Conservation (phyloP, 139 green algal species). For the Coelastrella sp. region DNA sequence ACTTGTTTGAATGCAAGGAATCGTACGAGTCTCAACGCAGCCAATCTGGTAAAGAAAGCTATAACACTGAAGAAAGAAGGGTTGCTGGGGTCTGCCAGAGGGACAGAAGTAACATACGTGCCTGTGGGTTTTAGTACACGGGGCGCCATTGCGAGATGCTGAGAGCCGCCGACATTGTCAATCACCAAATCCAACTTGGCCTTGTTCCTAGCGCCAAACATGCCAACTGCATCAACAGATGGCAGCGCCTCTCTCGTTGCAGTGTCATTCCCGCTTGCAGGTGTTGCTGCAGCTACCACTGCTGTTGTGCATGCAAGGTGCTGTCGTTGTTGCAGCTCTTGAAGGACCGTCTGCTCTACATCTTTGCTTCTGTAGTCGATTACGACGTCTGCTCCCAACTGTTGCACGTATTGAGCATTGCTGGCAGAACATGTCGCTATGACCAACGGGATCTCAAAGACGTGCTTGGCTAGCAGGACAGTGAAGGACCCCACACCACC, state of each 20-base stretch:
- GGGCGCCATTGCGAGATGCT: constrained; percentile 1
- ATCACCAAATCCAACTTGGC: constrained; percentile 14
- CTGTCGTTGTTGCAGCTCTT: constrained; percentile 2
- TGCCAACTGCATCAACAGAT: too few relatives aligned
- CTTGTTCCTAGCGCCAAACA: neutral
- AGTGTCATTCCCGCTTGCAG: too few relatives aligned
- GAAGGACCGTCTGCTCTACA: neutral
- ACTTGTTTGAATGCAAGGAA: neutral
- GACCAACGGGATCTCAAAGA: constrained; percentile 13
- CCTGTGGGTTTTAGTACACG: constrained; percentile 4
- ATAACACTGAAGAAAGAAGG: neutral
- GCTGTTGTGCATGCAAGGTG: neutral
- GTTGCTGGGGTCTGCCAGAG: neutral
- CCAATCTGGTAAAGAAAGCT: neutral
- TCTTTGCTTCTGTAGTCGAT: constrained; percentile 15
- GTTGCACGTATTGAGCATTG: constrained; percentile 18
- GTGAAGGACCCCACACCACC: constrained; percentile 29
- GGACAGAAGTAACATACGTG: constrained; percentile 29
- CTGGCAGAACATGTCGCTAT: constrained; percentile 4
- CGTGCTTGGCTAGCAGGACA: constrained; percentile 36
- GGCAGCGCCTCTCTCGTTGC: too few relatives aligned
- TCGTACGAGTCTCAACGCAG: neutral
- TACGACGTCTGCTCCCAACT: constrained; percentile 6
- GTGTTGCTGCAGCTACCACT: neutral
- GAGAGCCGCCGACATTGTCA: constrained; percentile 9